Evolutionary conservation across 306 rosid genomes (phyloP).

Genomic region (Cucurbita ficifolia): DNA sequence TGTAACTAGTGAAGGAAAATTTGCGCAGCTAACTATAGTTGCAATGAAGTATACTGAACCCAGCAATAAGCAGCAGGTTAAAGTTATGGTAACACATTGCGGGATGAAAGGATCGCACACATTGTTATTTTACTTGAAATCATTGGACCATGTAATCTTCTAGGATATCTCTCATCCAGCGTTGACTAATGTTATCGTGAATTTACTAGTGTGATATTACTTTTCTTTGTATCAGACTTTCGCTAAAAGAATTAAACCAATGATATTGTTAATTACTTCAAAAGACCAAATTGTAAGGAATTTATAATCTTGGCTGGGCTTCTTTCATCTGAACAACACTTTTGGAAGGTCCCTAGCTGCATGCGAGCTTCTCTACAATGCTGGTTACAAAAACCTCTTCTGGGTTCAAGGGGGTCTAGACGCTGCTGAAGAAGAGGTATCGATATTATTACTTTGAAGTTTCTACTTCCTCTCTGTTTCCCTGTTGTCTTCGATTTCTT

Average conservation of each 20-base stretch:
- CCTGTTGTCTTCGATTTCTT: not conserved
- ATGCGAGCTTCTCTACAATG: conserved; percentile 61
- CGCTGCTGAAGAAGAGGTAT: conserved; percentile 83
- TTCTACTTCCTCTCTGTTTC: conserved; percentile 1
- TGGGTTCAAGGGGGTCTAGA: conserved; percentile 96
- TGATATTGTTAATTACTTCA: not conserved
- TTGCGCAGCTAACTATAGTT: not conserved
- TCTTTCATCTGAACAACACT: conserved; percentile 11
- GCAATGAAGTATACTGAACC: not conserved
- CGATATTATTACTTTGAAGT: not conserved
- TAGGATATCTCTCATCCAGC: not conserved
- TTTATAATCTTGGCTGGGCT: not conserved
- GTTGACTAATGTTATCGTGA: not conserved
- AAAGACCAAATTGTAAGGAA: not conserved
- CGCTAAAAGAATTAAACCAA: not conserved
- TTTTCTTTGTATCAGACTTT: not conserved
- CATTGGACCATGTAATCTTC: not conserved
- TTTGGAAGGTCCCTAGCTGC: conserved; percentile 77
- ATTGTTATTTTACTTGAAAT: not conserved
- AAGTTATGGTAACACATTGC: not conserved
- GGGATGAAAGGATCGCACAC: not conserved
- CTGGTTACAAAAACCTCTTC: conserved; percentile 78
- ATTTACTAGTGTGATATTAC: not conserved
- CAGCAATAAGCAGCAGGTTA: not conserved
- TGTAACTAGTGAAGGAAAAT: not conserved